phyloP scores from a whole-genome alignment of 306 rosid species.

The Malus asiatica region DNA sequence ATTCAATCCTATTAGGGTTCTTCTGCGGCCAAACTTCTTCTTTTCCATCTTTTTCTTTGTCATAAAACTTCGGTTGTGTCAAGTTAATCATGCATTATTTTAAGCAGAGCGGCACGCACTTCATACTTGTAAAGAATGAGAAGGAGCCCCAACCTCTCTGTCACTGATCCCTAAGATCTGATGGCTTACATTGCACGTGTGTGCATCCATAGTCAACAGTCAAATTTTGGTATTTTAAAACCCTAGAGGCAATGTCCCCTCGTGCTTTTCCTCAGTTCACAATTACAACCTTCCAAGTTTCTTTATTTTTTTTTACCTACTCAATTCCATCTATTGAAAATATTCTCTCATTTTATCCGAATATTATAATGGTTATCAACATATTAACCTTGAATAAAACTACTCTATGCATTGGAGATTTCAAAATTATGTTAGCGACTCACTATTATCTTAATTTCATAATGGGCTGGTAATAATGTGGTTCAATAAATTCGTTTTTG shows the following conservation, averaged over 20 bases:
- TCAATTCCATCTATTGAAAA: neutral
- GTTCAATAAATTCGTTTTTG: too few relatives aligned
- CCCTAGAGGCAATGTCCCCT: conserved; percentile 6
- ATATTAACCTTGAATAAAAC: neutral
- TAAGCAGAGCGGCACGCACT: neutral
- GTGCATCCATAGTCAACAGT: conserved; percentile 7
- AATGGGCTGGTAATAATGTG: too few relatives aligned
- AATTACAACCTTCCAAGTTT: neutral
- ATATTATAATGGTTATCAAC: neutral
- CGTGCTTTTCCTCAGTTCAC: neutral
- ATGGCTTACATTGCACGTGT: conserved; percentile 33
- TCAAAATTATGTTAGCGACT: neutral
- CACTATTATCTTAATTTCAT: too few relatives aligned
- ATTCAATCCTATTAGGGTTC: neutral
- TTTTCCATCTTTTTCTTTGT: neutral
- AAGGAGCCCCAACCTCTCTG: neutral
- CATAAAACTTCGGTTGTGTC: neutral
- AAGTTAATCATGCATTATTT: neutral
- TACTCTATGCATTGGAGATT: neutral
- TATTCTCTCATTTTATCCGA: neutral
- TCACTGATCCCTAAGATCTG: conserved; percentile 20
- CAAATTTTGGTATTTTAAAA: conserved; percentile 8
- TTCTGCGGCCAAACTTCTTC: conserved; percentile 13
- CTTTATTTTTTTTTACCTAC: neutral
- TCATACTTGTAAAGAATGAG: conserved; percentile 4